Percentiles rank a stretch among this genome's conserved stretches.
These are phyloP conservation scores for Reticulascus tulasneorum DNA, from an alignment of 2,329 filamentous ascomycete genomes.

Conservation along the genomic window DNA sequence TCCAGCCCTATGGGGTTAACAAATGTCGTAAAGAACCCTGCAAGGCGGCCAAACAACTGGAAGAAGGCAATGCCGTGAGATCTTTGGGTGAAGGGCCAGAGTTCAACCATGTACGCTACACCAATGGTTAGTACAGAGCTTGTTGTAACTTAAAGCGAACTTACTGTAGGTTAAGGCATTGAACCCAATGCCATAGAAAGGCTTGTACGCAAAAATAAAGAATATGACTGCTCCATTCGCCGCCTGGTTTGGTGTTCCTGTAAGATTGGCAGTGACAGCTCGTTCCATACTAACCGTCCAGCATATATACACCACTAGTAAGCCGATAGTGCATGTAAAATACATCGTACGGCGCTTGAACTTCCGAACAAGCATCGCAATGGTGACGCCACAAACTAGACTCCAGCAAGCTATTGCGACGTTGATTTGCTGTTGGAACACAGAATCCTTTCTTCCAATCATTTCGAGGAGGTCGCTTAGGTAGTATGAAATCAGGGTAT, in stretches of 20 bases:
- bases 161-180: conserved; percentile 56
- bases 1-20: conserved; percentile 19
- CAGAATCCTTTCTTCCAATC: conserved; percentile 38
- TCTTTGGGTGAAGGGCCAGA: conserved; percentile 54
- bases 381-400: conserved; percentile 38
- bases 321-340: conserved; percentile 39
- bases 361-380: conserved; percentile 38
- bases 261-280: conserved; percentile 26
- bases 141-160: too few relatives aligned
- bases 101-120: conserved; percentile 51
- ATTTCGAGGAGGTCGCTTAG: conserved; percentile 41
- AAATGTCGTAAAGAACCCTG: conserved; percentile 16
- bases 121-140: too few relatives aligned
- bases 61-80: conserved; percentile 47
- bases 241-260: conserved; percentile 21
- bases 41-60: conserved; percentile 36
- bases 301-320: conserved; percentile 41
- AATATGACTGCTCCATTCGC: conserved; percentile 41
- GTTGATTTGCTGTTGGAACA: conserved; percentile 39
- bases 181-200: conserved; percentile 56
- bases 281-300: conserved; percentile 46
- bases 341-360: conserved; percentile 45
- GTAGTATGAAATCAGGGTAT: conserved; percentile 47
- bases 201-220: conserved; percentile 53
- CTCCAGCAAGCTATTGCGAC: conserved; percentile 44